Percentiles rank a stretch among this genome's conserved stretches.
Evolutionary conservation across 768 basidiomycete genomes (phyloP).

Genomic region (Russula emetica): DNA sequence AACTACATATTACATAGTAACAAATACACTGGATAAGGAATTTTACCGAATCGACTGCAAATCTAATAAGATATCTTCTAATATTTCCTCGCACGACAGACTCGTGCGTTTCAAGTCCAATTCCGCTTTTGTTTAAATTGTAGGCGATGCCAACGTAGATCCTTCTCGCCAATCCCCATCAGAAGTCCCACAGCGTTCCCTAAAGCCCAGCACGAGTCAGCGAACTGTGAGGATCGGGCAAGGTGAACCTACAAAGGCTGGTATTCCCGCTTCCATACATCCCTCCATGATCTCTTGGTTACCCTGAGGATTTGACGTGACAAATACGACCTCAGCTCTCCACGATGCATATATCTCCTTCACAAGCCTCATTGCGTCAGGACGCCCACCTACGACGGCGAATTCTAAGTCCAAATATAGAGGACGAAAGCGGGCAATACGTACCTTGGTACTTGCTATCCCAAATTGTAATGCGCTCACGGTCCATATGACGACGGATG

Average conservation of each 20-base stretch:
- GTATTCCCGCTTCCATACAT: conserved; percentile 65
- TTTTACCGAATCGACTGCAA: background rate
- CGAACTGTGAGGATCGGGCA: background rate
- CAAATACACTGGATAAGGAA: background rate
- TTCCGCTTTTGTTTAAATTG: too few relatives aligned
- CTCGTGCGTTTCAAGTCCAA: too few relatives aligned
- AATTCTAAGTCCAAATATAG: background rate
- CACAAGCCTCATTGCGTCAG: conserved; percentile 72
- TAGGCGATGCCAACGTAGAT: background rate
- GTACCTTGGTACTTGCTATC: conserved; percentile 57
- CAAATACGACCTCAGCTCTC: conserved; percentile 78
- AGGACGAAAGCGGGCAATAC: background rate
- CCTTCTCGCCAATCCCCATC: conserved; percentile 15
- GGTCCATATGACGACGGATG: conserved; percentile 65
- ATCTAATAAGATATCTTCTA: background rate
- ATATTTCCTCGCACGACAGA: too few relatives aligned
- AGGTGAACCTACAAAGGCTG: conserved; percentile 36
- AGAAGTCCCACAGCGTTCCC: conserved; percentile 72
- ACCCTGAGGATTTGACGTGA: conserved; percentile 78
- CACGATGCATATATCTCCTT: conserved; percentile 64
- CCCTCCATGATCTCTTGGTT: conserved; percentile 78
- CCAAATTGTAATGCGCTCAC: conserved; percentile 72
- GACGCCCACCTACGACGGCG: conserved; percentile 50
- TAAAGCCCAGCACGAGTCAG: background rate
- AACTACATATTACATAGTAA: background rate